These are phyloP conservation scores for Trichosporon sp. DNA, from an alignment of 1,284 basidiomycete species.

Conservation along the genomic window DNA sequence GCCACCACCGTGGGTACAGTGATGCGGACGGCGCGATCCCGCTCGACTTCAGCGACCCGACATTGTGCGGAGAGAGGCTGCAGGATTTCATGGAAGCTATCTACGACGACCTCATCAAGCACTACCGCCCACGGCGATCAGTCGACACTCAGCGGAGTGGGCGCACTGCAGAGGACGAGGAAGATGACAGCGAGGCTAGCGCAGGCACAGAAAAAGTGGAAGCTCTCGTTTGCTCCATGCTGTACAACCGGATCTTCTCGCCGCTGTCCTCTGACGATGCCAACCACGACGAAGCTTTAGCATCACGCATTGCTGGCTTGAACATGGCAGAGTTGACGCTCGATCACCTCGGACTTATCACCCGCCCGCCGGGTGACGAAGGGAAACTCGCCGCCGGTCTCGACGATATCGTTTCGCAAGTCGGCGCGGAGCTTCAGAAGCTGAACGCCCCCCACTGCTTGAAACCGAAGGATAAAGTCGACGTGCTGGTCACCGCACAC, in stretches of 20 bases:
- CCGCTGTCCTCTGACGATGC: constrained; percentile 69
- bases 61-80: constrained; percentile 56
- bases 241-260: constrained; percentile 68
- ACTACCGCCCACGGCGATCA: constrained; percentile 25
- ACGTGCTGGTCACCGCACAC: constrained; percentile 74
- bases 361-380: constrained; percentile 52
- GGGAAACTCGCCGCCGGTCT: constrained; percentile 62
- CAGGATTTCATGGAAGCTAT: constrained; percentile 69
- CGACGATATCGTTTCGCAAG: constrained; percentile 56
- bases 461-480: constrained; percentile 72
- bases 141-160: background rate
- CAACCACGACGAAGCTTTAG: constrained; percentile 79
- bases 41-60: constrained; percentile 40
- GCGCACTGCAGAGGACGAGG: constrained; percentile 16
- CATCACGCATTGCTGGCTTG: constrained; percentile 80
- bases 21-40: constrained; percentile 7
- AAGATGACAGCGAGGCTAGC: constrained; percentile 39
- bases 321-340: constrained; percentile 82
- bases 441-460: constrained; percentile 59
- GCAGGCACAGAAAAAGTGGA: constrained; percentile 66
- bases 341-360: constrained; percentile 75
- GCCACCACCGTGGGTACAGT: constrained; percentile 21
- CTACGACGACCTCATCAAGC: constrained; percentile 55
- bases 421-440: constrained; percentile 60
- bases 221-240: constrained; percentile 60